Percentiles rank a stretch among this genome's conserved stretches.
These are phyloP conservation scores for Jacaranda copaia DNA, from an alignment of 257 asterid species.

Conservation along the genomic window DNA sequence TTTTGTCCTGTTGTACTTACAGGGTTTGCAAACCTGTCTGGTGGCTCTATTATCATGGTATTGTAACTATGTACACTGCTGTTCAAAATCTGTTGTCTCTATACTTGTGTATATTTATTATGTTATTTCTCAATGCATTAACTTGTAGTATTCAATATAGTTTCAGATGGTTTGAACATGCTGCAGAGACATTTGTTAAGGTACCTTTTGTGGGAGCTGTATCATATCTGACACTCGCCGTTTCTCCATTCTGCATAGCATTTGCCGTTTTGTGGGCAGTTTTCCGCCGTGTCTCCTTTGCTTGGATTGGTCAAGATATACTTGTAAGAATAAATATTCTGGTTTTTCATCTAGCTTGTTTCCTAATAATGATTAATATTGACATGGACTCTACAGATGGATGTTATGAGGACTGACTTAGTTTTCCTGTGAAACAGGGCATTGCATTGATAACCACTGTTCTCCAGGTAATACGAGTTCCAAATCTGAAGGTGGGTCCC, in stretches of 20 bases:
- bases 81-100: background rate
- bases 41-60: constrained; percentile 94
- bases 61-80: constrained; percentile 47
- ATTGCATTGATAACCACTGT: constrained; percentile 92
- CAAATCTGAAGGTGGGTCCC: constrained; percentile 85
- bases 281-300: constrained; percentile 71
- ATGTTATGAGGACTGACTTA: constrained; percentile 8
- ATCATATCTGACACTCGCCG: constrained; percentile 80
- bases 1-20: constrained; percentile 41
- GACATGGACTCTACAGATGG: background rate
- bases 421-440: constrained; percentile 63
- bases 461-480: constrained; percentile 88
- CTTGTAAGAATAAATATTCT: constrained; percentile 63
- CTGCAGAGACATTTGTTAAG: constrained; percentile 71
- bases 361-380: background rate
- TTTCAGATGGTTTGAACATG: constrained; percentile 90
- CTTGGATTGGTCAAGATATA: constrained; percentile 99
- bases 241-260: constrained; percentile 87
- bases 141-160: constrained; percentile 55
- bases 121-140: constrained; percentile 34
- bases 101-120: constrained; percentile 2
- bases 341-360: constrained; percentile 16
- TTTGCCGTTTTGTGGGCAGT: constrained; percentile 97
- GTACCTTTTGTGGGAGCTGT: constrained; percentile 89
- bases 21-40: constrained; percentile 96